Percentiles rank a stretch among this genome's conserved stretches.
phyloP scores from a whole-genome alignment of 2,329 filamentous ascomycete species.

The Magnaporthiopsis incrustans region DNA sequence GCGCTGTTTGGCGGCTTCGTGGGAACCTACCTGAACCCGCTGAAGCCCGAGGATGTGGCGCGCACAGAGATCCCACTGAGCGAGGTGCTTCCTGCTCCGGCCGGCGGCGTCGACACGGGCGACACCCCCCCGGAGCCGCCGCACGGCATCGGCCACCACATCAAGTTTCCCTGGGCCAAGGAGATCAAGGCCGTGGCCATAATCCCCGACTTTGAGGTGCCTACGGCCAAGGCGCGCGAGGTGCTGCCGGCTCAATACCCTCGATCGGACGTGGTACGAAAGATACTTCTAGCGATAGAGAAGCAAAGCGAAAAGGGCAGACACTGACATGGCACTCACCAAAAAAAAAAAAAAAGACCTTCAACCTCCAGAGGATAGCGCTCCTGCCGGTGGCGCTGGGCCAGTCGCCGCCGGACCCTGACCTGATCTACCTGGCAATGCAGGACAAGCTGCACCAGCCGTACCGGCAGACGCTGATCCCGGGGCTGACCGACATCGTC shows the following conservation, averaged over 20 bases:
- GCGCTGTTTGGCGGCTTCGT: slow-evolving; percentile 95
- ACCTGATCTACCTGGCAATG: slow-evolving; percentile 96
- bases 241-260: slow-evolving; percentile 77
- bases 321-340: too few relatives aligned
- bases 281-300: not conserved
- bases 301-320: not conserved
- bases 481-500: slow-evolving; percentile 83
- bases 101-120: slow-evolving; percentile 86
- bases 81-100: slow-evolving; percentile 84
- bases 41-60: slow-evolving; percentile 80
- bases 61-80: slow-evolving; percentile 89
- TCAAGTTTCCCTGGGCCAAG: slow-evolving; percentile 87
- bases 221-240: slow-evolving; percentile 83
- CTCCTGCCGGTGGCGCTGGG: slow-evolving; percentile 84
- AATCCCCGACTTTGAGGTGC: slow-evolving; percentile 90
- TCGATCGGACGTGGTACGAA: slow-evolving; percentile 66
- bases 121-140: slow-evolving; percentile 82
- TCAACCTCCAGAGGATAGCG: slow-evolving; percentile 91
- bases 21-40: slow-evolving; percentile 89
- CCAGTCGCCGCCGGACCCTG: slow-evolving; percentile 80
- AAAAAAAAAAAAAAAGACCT: slow-evolving; percentile 49
- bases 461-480: slow-evolving; percentile 86
- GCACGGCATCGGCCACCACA: slow-evolving; percentile 86
- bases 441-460: slow-evolving; percentile 98
- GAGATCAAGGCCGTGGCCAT: slow-evolving; percentile 97